Evolutionary conservation across 257 asterid genomes (phyloP).

Genomic region (Orobanche coerulescens): DNA sequence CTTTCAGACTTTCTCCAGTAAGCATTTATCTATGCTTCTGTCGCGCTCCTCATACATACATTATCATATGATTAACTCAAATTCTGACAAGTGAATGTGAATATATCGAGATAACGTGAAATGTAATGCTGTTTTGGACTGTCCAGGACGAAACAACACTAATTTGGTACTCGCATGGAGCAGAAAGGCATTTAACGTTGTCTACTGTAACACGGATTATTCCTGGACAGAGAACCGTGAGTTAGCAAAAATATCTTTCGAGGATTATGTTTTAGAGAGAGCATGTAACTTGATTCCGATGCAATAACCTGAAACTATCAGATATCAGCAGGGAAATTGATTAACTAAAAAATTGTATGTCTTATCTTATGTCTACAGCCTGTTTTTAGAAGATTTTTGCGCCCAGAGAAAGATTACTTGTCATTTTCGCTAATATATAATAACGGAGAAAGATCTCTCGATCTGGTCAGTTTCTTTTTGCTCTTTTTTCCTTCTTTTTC

Average conservation of each 20-base stretch:
- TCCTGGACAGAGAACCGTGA: slow-evolving; percentile 98
- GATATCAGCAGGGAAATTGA: not conserved
- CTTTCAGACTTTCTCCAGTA: slow-evolving; percentile 88
- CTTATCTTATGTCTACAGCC: slow-evolving; percentile 47
- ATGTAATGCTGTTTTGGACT: not conserved
- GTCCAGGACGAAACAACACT: slow-evolving; percentile 83
- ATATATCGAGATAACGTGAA: slow-evolving; percentile 2
- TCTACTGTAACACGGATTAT: slow-evolving; percentile 69
- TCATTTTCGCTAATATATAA: slow-evolving; percentile 85
- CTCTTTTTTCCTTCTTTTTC: too few relatives aligned
- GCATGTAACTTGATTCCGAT: slow-evolving; percentile 20
- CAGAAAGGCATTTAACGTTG: slow-evolving; percentile 76
- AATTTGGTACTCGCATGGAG: slow-evolving; percentile 79
- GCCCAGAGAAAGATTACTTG: slow-evolving; percentile 93
- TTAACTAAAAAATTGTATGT: slow-evolving; percentile 14
- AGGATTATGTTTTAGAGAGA: slow-evolving; percentile 23
- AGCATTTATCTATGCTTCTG: slow-evolving; percentile 17
- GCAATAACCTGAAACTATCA: not conserved
- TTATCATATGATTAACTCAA: not conserved
- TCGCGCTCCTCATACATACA: too few relatives aligned
- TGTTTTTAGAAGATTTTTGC: slow-evolving; percentile 81
- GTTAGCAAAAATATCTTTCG: slow-evolving; percentile 32
- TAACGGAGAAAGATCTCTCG: slow-evolving; percentile 90
- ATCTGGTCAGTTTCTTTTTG: slow-evolving; percentile 54
- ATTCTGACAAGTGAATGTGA: not conserved